A percentile compares a stretch with the other conserved stretches of the same genome.
phyloP scores from a whole-genome alignment of 2,329 filamentous ascomycete species.

The Ophiostoma sp. region DNA sequence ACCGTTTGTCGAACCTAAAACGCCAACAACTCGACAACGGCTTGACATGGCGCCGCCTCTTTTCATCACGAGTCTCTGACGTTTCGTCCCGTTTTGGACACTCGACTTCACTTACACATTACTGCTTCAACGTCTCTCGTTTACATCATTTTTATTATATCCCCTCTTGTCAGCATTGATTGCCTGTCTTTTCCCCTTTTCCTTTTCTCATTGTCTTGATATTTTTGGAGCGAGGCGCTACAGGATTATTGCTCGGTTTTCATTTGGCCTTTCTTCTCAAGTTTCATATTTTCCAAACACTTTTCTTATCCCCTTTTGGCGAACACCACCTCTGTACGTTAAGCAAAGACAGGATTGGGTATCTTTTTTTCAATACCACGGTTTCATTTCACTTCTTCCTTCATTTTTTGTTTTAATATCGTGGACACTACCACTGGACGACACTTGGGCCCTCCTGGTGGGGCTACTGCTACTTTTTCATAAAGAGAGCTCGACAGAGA shows the following conservation, averaged over 20 bases:
- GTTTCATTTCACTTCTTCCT: background rate
- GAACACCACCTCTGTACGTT: background rate
- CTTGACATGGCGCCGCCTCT: background rate
- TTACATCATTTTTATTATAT: constrained; percentile 1
- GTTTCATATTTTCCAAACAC: background rate
- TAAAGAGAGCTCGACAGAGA: background rate
- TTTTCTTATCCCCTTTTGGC: background rate
- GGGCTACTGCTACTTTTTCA: background rate
- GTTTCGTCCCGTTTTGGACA: background rate
- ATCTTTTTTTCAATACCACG: background rate
- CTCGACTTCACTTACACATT: too few relatives aligned
- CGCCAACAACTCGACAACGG: background rate
- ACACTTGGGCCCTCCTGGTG: background rate
- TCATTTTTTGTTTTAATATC: background rate
- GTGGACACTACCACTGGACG: background rate
- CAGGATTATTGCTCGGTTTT: background rate
- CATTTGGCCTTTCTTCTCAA: background rate
- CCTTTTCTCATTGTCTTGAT: background rate
- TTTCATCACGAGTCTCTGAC: background rate
- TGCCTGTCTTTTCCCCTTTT: background rate
- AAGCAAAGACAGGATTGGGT: background rate
- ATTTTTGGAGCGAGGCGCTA: constrained; percentile 17
- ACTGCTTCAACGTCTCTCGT: background rate
- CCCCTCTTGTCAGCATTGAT: background rate
- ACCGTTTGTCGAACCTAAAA: background rate